Evolutionary conservation across 1,284 basidiomycete species (phyloP).

Genomic region (Trametes pubescens): DNA sequence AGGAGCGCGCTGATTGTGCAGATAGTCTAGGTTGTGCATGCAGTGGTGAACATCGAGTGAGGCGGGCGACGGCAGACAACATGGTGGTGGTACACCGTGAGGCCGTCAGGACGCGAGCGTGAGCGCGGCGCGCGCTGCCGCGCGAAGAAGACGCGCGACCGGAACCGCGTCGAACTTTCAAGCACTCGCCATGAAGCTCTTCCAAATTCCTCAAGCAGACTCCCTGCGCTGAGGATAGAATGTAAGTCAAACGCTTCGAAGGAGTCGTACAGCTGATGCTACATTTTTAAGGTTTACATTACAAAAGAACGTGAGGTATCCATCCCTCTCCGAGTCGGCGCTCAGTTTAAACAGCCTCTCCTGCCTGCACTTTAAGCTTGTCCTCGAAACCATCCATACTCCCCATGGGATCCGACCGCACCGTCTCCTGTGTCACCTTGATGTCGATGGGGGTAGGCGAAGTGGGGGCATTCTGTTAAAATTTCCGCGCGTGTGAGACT

Average conservation of each 20-base stretch:
- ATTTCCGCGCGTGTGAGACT: neutral
- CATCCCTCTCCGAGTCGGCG: neutral
- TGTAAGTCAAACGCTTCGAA: too few relatives aligned
- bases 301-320: too few relatives aligned
- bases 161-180: too few relatives aligned
- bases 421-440: slow-evolving; percentile 24
- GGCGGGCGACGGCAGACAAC: slow-evolving; percentile 15
- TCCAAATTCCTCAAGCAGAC: too few relatives aligned
- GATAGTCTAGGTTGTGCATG: neutral
- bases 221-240: too few relatives aligned
- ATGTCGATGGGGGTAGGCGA: slow-evolving; percentile 13
- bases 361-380: neutral
- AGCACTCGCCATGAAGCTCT: too few relatives aligned
- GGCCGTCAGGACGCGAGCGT: neutral
- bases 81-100: slow-evolving; percentile 12
- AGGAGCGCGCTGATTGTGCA: neutral
- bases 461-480: neutral
- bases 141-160: neutral
- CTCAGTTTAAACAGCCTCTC: slow-evolving; percentile 10
- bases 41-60: slow-evolving; percentile 19
- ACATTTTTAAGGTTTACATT: too few relatives aligned
- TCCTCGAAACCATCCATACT: slow-evolving; percentile 9
- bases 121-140: neutral
- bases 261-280: too few relatives aligned
- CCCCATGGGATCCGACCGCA: slow-evolving; percentile 5